Base-by-base conservation (phyloP, 148 eudicot genomes). In the Pouteria glomerata region DNA sequence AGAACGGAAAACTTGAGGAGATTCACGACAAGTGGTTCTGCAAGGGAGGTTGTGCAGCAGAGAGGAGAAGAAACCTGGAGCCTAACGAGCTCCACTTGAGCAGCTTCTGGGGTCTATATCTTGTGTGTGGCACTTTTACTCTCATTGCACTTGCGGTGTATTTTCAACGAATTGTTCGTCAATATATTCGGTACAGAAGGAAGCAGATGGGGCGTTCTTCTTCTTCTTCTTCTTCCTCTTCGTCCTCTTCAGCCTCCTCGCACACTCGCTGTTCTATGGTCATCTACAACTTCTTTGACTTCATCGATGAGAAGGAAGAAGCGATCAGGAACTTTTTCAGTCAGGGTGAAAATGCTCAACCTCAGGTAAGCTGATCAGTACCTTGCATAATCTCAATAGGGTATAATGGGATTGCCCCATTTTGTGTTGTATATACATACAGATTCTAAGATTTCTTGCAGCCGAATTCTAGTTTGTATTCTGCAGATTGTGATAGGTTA, bases 1-100 rank as follows among this genome's bases (percentile, higher is more conserved):
- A 85, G 76, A 79, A 45, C 15, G 89, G 85, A 48, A 73, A 68
- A 19, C 85, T 82, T 64, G 78, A 82, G 42, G 67, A 81, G 51
- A 76, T 82, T 26, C 70, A 78, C n/a, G 39, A 73, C 1, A 78
- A 69, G 63, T 79, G 82, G 82, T 74, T 79, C 30, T 79, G 75
- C 18, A 39, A 74, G 13, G 13, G 5, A 6, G 75, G 75, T 33
- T 79, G 82, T 70, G 26, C 59, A 7, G 52, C 18, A 19, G 70
- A 33, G 21, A 48, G 67, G 21, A n/a, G n/a, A 21, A 26, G 44
- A n/a, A 35, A 26, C 3, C 8, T 26, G 3, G 69, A 74, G 61
- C 61, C 68, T 19, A 66, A 74, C 15, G 44, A 68, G 78, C 82
- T 79, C 30, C 71, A 74, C 41, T 27, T 79, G 27, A 79, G 53